Evolutionary conservation across 2,329 filamentous ascomycete species (phyloP), one percentile per base, ranked within the genome.

Genomic region (Aurifilum marmelostoma): DNA sequence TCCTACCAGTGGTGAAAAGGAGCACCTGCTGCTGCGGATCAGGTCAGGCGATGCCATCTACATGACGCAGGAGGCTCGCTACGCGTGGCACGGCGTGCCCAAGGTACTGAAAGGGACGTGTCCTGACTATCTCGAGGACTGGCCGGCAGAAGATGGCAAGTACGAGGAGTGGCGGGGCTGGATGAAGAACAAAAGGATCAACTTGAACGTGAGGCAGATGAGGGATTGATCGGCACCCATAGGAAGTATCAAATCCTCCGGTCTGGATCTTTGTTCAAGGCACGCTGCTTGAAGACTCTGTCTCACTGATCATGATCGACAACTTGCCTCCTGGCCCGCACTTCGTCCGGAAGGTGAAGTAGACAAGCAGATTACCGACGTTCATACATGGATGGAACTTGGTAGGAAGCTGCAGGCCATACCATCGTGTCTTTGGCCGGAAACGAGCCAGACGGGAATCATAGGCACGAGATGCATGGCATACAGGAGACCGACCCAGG

Each of bases 71-170:
- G 84, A 89, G 69, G 91, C 92, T 4, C 85, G 96, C 58, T 97
- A 93, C 79, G 94, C 95, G 2, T 98, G 95, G 95, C 96, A 98
- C 80, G 94, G 92, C 16, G 94, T 98, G 16, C 94, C 96, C 7
- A 96, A 94, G 77, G 91, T 98, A 16, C 76, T 97, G 47, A 86
- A 88, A 61, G 87, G 82, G 0, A 97, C 93, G 0, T 98, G 94
- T 79, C 95, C 95, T 0, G 81, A 81, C 0, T 92, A 90, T 79
- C 79, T 98, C 63, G 81, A 83, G 68, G 82, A 91, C 56, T 98
- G 94, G 94, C 94, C 94, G 0, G 83, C 84, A 2, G 78, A 81
- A 56, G 81, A 75, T 63, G 83, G 79, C 18, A 79, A 79, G 58
- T 93, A 87, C 75, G 83, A 88, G 64, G 83, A 83, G 54, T 97